Evolutionary conservation across 495 filamentous ascomycete genomes (phyloP), one percentile per base, ranked within the genome.

Genomic region (Podospora comata): DNA sequence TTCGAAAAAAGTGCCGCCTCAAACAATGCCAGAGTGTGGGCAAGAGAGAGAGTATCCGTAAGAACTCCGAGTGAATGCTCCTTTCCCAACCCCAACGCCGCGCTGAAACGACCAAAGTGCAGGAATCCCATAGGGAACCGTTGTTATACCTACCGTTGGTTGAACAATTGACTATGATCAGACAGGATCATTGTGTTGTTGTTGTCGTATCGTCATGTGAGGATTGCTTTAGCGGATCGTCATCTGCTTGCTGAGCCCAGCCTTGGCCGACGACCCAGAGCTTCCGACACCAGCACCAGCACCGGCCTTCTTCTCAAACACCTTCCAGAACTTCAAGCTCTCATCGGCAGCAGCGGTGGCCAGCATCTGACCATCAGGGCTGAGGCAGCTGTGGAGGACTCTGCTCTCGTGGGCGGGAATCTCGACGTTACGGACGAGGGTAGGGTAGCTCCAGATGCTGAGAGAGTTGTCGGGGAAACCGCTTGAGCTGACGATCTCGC

Each of bases 301-400:
- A 32, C 93, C 94, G 26, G 93, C 80, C 85, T 97, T 97, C 87
- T 96, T 97, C 86, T 99, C 95, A 72, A 99, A 99, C 70, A 98
- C 81, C 88, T 98, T 99, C 95, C 95, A 99, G 86, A 99, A 99
- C 80, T 99, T 99, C 77, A 99, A 84, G 76, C 88, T 93, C 85
- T 99, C 95, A 75, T 99, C 95, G 19, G 93, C 93, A 66, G 93
- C 90, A 61, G 95, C 93, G 27, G 95, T 98, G 60, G 96, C 95
- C 19, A 99, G 87, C 84, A 96, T 96, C 83, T 97, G 94, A 39
- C 95, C 96, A 75, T 98, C 96, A 2, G 95, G 96, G 79, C 92
- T 97, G 65, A 99, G 84, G 73, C 89, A 92, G 82, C 91, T 94
- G 85, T 98, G 95, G 62, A 99, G 85, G 56, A 99, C 94, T 71